Evolutionary conservation across 169 alveolate species (phyloP).

Genomic region (Plasmodium knowlesi): DNA sequence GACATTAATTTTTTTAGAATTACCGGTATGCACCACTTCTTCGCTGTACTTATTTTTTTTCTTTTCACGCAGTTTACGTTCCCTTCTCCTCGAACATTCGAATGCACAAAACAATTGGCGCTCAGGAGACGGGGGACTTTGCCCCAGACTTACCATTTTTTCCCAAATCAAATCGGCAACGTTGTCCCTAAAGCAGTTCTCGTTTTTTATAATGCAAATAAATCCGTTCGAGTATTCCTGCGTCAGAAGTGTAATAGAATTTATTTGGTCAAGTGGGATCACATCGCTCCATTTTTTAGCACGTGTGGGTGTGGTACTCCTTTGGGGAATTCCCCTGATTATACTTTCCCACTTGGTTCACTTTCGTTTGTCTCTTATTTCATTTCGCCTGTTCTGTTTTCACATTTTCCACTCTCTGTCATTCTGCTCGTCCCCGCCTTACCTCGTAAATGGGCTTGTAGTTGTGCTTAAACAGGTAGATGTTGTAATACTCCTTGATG

Average conservation of each 20-base stretch:
- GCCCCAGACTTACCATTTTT: conserved; percentile 34
- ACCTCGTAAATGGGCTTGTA: conserved; percentile 60
- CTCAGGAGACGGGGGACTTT: background rate
- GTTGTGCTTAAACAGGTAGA: conserved; percentile 59
- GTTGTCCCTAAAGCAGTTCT: conserved; percentile 12
- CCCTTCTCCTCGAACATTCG: background rate
- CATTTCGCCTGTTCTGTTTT: background rate
- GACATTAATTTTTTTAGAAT: background rate
- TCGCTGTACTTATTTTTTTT: background rate
- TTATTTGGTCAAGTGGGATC: background rate
- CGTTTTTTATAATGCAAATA: conserved; percentile 52
- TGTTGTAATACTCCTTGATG: conserved; percentile 58
- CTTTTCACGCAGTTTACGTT: background rate
- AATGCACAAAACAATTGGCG: background rate
- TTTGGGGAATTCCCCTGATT: background rate
- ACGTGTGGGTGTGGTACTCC: background rate
- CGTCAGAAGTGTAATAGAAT: background rate
- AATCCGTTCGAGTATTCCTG: conserved; percentile 73
- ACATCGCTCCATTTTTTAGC: background rate
- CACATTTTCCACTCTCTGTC: background rate
- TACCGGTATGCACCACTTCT: background rate
- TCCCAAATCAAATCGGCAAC: conserved; percentile 71
- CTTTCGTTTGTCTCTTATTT: background rate
- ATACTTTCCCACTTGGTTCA: background rate
- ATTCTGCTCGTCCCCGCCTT: background rate